Base-by-base conservation (phyloP, 2,329 filamentous ascomycete species). In the Aspergillus udagawae region DNA sequence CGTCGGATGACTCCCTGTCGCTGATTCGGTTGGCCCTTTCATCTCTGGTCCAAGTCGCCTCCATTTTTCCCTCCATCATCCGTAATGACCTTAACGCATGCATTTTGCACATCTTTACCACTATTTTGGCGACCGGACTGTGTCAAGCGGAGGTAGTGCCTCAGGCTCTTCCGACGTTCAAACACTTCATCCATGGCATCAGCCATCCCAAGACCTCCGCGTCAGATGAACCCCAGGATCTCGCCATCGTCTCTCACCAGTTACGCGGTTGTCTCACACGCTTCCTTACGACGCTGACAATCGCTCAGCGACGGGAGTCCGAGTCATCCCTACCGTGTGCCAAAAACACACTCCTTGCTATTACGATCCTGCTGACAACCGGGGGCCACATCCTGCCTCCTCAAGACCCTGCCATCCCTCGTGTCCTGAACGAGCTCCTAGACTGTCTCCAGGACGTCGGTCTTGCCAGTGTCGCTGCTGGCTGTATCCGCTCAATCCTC, bases 31-130 rank as follows among this genome's bases (percentile, higher is more conserved):
- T 89, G 1, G 88, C 91, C 0, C 81, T 99, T 1, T 89, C 92
- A 58, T 91, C 94, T 1, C 84, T 99, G 1, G 94, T 97, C 3
- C 91, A 97, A 69, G 92, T 94, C 1, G 92, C 94, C 6, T 91
- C 95, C 60, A 92, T 97, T 17, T 99, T 99, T 75, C 95, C 95
- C 0, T 86, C 90, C 2, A 92, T 99, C 66, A 99, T 99, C 79
- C 94, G 94, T 70, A 93, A 92, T 9, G 94, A 99, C 72, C 82
- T 99, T 6, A 92, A 97, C 70, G 93, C 94, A 42, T 97, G 93
- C 69, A 96, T 97, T 64, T 84, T 99, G 51, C 92, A 99, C 77
- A 96, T 97, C 55, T 97, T 97, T 70, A 89, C 91, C 54, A 96
- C 92, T 0, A 94, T 96, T 56, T 83, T 99, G 12, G 89, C 90